A percentile compares a stretch with the other conserved stretches of the same genome.
Evolutionary conservation across 2,329 filamentous ascomycete genomes (phyloP).

Genomic region (Lanzia echinophila): DNA sequence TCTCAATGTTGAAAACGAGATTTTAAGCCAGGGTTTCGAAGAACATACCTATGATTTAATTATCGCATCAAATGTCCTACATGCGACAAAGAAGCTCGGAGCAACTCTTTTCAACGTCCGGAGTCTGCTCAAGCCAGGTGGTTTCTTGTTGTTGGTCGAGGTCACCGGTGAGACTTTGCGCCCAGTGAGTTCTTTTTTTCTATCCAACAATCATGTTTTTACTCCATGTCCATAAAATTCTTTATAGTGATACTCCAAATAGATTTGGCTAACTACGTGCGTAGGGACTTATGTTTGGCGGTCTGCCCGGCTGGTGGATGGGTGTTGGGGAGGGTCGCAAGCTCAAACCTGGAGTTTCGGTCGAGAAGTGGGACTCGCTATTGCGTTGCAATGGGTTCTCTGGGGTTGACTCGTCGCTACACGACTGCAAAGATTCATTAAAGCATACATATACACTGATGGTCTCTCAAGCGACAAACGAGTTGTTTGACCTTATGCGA

Average conservation of each 20-base stretch:
- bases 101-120: slow-evolving; percentile 30
- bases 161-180: too few species aligned
- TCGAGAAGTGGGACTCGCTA: slow-evolving; percentile 20
- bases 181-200: too few species aligned
- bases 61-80: slow-evolving; percentile 34
- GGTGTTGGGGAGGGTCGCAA: slow-evolving; percentile 10
- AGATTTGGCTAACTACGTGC: too few species aligned
- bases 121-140: slow-evolving; percentile 37
- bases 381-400: slow-evolving; percentile 26
- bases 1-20: slow-evolving; percentile 33
- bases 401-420: slow-evolving; percentile 21
- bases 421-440: slow-evolving; percentile 1
- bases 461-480: slow-evolving; percentile 9
- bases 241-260: too few species aligned
- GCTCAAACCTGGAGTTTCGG: neutral
- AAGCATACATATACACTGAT: too few species aligned
- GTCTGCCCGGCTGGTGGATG: slow-evolving; percentile 10
- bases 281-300: neutral
- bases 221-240: too few species aligned
- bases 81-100: slow-evolving; percentile 31
- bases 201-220: too few species aligned
- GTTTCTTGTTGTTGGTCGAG: slow-evolving; percentile 34
- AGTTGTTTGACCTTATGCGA: neutral
- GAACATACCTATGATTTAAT: slow-evolving; percentile 33
- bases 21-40: slow-evolving; percentile 29